These are phyloP conservation scores for Tuber aestivum DNA, from an alignment of 495 filamentous ascomycete genomes.

Conservation along the genomic window DNA sequence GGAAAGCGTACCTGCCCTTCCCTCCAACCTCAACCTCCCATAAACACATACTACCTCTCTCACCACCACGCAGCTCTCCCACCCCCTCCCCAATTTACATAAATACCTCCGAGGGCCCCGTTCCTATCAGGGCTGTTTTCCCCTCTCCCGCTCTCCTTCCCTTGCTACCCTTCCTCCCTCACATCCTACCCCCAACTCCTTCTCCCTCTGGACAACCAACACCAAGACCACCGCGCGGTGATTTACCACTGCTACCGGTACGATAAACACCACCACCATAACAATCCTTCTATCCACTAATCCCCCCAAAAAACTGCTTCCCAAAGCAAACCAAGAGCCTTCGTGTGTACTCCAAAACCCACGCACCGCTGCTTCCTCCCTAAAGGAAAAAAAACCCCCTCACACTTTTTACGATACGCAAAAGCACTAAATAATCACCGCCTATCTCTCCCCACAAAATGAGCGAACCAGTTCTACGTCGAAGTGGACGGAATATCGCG, in stretches of 20 bases:
- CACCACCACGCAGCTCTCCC: conserved; percentile 23
- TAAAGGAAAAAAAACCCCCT: conserved; percentile 40
- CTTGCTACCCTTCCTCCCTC: conserved; percentile 10
- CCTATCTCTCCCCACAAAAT: conserved; percentile 38
- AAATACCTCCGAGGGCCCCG: conserved; percentile 39
- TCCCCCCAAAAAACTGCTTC: neutral
- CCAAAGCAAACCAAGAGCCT: neutral
- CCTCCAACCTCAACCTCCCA: conserved; percentile 29
- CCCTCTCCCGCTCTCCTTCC: conserved; percentile 28
- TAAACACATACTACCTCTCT: conserved; percentile 28
- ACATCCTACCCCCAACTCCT: conserved; percentile 11
- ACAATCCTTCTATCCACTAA: conserved; percentile 43
- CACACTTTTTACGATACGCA: conserved; percentile 43
- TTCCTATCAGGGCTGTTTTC: conserved; percentile 1
- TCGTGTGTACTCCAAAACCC: neutral
- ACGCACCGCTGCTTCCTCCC: neutral
- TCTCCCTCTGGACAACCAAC: conserved; percentile 20
- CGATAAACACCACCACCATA: conserved; percentile 66
- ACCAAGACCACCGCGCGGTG: conserved; percentile 42
- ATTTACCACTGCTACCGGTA: conserved; percentile 61
- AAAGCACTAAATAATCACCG: conserved; percentile 30
- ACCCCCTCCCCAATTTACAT: conserved; percentile 31
- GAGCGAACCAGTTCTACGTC: conserved; percentile 43
- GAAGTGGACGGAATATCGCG: conserved; percentile 37
- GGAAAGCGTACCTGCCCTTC: conserved; percentile 8